These are phyloP conservation scores for Pulveroboletus frians DNA, from an alignment of 768 basidiomycete species.

Conservation along the genomic window DNA sequence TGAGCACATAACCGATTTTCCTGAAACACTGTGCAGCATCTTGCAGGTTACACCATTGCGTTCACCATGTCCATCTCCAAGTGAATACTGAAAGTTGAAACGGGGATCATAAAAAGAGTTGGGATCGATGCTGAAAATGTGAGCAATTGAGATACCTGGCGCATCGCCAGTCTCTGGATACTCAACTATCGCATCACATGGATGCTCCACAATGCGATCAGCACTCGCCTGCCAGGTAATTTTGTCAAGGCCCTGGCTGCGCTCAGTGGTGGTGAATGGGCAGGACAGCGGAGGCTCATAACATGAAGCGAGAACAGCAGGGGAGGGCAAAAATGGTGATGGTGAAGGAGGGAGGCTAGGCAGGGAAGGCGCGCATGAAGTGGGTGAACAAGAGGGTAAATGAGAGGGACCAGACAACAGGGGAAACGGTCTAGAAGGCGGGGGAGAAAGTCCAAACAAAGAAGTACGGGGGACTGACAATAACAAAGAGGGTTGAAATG, in stretches of 20 bases:
- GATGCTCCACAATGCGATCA: constrained; percentile 1
- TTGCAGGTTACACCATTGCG: neutral
- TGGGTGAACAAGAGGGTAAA: no score
- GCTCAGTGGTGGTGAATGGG: neutral
- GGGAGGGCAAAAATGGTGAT: neutral
- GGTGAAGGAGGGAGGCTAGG: neutral
- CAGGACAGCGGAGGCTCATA: neutral
- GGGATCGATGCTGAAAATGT: neutral
- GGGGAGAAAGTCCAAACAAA: no score
- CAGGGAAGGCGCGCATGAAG: no score
- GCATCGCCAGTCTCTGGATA: constrained; percentile 3
- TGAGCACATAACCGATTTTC: neutral
- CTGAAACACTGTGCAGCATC: neutral
- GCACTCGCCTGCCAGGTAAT: neutral
- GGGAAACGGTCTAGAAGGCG: no score
- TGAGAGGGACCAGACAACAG: no score
- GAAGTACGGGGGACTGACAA: no score
- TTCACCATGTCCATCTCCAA: constrained; percentile 3
- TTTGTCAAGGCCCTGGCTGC: neutral
- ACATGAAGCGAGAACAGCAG: neutral
- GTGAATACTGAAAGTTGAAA: constrained; percentile 1
- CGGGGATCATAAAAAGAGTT: neutral
- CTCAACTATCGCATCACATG: neutral
- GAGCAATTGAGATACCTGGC: neutral
- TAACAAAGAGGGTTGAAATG: no score